A percentile compares a stretch with the other conserved stretches of the same genome.
Evolutionary conservation across 2,329 filamentous ascomycete species (phyloP).

Genomic region (Cordyceps cateniannulata): DNA sequence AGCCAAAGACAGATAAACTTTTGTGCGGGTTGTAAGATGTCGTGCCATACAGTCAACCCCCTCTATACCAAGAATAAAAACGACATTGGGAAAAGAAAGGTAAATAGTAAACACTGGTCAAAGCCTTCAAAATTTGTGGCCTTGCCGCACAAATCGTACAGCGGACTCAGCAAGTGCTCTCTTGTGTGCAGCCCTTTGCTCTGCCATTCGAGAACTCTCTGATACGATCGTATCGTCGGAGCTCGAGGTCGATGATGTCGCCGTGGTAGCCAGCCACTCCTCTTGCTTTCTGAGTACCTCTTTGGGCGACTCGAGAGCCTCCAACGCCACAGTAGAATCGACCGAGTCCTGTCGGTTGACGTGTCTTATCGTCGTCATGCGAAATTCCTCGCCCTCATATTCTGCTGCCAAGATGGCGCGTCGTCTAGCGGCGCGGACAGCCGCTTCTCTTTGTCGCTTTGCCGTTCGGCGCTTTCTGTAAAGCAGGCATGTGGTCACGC

Average conservation of each 20-base stretch:
- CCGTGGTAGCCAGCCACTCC: conserved; percentile 12
- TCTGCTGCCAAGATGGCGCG: conserved; percentile 2
- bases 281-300: conserved; percentile 10
- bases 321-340: conserved; percentile 11
- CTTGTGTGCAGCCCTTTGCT: conserved; percentile 8
- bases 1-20: background rate
- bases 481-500: conserved; percentile 22
- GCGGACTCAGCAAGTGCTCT: conserved; percentile 7
- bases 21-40: background rate
- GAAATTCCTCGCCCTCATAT: conserved; percentile 15
- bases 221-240: conserved; percentile 12
- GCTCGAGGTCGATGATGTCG: background rate
- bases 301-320: conserved; percentile 3
- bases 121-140: background rate
- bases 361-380: conserved; percentile 8
- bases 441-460: conserved; percentile 16
- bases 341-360: conserved; percentile 14
- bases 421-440: background rate
- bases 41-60: background rate
- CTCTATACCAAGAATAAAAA: conserved; percentile 6
- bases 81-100: background rate
- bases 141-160: conserved; percentile 13
- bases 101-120: background rate
- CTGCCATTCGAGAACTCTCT: conserved; percentile 7
- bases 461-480: conserved; percentile 22